Conservation (phyloP, 306 rosid species). For the Astragalus glycyphyllos region DNA sequence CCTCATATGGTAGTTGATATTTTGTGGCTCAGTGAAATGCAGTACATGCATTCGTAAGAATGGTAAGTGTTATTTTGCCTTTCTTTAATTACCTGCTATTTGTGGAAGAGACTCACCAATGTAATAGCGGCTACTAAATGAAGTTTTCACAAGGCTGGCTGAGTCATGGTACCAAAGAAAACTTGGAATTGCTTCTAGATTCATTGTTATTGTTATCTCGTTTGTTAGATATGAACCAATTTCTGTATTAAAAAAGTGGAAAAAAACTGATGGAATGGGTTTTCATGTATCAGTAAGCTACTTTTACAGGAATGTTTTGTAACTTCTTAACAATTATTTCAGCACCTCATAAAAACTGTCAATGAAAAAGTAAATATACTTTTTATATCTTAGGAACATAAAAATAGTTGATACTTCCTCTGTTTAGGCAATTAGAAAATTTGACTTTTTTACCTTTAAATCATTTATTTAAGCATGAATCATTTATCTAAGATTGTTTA, state of each 20-base stretch:
- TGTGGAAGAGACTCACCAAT: conserved; percentile 43
- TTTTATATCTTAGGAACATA: too few species aligned
- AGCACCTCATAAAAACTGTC: background rate
- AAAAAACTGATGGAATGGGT: background rate
- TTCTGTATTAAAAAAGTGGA: background rate
- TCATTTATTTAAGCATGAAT: background rate
- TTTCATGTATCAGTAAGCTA: background rate
- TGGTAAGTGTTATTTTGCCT: conserved; percentile 17
- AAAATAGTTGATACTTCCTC: background rate
- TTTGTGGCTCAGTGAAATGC: conserved; percentile 40
- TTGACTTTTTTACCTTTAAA: background rate
- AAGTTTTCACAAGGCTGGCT: conserved; percentile 37
- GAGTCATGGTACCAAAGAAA: conserved; percentile 27
- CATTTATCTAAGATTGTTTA: too few species aligned
- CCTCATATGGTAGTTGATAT: conserved; percentile 39
- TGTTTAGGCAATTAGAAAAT: background rate
- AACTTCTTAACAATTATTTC: background rate
- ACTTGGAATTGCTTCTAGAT: conserved; percentile 15
- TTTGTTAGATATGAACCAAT: background rate
- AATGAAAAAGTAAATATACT: background rate
- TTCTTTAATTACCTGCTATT: too few species aligned
- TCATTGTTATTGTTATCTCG: background rate
- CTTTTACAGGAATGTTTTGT: background rate
- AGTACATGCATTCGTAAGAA: conserved; percentile 16
- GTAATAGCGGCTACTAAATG: conserved; percentile 50